Evolutionary conservation across 495 filamentous ascomycete species (phyloP).

Genomic region (Hypoxylon rickii): DNA sequence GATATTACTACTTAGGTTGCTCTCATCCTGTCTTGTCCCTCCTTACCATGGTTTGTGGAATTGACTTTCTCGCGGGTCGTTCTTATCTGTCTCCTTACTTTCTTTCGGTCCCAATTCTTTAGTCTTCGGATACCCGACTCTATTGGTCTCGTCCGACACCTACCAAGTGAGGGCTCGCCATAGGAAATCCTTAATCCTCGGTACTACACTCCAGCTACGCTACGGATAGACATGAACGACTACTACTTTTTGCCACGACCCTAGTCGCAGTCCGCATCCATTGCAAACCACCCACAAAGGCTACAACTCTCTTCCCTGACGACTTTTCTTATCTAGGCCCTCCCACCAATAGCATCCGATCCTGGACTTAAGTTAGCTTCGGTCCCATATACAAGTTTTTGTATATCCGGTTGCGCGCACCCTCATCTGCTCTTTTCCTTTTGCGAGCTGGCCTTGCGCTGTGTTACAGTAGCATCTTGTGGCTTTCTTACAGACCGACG

Average conservation of each 20-base stretch:
- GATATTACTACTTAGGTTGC: too few relatives aligned
- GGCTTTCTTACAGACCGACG: too few relatives aligned
- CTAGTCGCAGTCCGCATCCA: slow-evolving; percentile 3
- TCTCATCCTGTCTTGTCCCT: background rate
- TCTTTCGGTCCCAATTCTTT: background rate
- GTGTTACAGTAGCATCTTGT: slow-evolving; percentile 11
- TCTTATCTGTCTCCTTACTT: background rate
- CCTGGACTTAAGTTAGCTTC: slow-evolving; percentile 4
- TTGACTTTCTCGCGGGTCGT: background rate
- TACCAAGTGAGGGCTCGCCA: too few relatives aligned
- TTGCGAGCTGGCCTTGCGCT: slow-evolving; percentile 13
- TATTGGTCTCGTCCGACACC: too few relatives aligned
- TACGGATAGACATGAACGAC: background rate
- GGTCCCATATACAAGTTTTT: slow-evolving; percentile 6
- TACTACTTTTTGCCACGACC: slow-evolving; percentile 2
- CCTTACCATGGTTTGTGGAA: background rate
- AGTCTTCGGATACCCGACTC: background rate
- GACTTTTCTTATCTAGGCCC: slow-evolving; percentile 14
- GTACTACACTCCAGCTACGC: background rate
- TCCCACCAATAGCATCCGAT: slow-evolving; percentile 21
- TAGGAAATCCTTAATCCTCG: background rate
- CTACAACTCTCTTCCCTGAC: slow-evolving; percentile 10
- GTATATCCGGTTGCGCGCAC: slow-evolving; percentile 1
- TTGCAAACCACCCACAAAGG: slow-evolving; percentile 5
- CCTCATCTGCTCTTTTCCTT: slow-evolving; percentile 4